Base-by-base conservation (phyloP, 2,329 filamentous ascomycete genomes). In the Cladophialophora psammophila region DNA sequence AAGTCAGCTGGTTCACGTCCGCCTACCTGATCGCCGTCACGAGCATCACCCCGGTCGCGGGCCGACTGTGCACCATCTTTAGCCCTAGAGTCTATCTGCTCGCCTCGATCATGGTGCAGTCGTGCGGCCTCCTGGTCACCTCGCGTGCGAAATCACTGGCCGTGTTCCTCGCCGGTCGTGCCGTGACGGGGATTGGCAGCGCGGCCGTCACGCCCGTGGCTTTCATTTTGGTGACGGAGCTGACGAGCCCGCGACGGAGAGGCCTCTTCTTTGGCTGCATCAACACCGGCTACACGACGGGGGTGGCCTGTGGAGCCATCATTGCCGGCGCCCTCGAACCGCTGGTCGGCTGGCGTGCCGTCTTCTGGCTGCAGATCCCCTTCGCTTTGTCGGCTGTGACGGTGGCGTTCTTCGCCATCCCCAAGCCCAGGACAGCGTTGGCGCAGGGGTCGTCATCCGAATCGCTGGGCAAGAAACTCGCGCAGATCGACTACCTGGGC, bases 1-100 rank as follows among this genome's bases (percentile, higher is more conserved):
- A 88, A 63, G 88, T 88, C 40, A 91, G 88, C 77, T 96, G 92
- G 92, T 93, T 95, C 76, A 93, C 90, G 7, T 92, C 90, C 36
- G 84, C 90, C 2, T 96, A 92, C 75, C 83, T 95, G 84, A 85
- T 92, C 60, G 80, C 82, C 31, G 79, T 83, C 76, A 84, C 83
- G 35, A 85, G 84, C 58, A 78, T 91, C 12, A 86, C 89, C 0
- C 91, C 92, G 0, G 78, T 96, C 1, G 84, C 87, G 45, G 92
- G 92, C 6, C 88, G 91, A 18, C 81, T 96, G 0, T 87, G 89
- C 54, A 87, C 89, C 72, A 87, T 95, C 31, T 94, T 96, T 77
- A 70, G 67, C 0, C 87, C 91, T 0, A 83, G 89, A 31, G 74
- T 82, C 26, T 90, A 91, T 74, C 84, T 93, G 62, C 81, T 92